Conservation (phyloP, 768 basidiomycete species). For the Hortiboletus flavorubellus region DNA sequence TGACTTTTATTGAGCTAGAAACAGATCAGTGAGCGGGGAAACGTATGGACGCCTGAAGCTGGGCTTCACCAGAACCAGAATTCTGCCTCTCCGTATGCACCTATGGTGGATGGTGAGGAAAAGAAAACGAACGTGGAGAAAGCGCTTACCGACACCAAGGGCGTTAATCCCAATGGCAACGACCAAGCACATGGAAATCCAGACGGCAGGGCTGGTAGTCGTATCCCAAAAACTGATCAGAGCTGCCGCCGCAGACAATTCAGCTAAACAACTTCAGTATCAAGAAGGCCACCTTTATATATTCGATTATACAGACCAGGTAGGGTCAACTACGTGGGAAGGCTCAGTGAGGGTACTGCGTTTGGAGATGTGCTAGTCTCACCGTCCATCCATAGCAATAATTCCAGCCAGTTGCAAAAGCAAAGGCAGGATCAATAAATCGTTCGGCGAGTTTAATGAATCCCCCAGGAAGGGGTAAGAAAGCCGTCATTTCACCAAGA, state of each 20-base stretch:
- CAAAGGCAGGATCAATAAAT: slow-evolving; percentile 3
- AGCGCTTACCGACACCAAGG: background rate
- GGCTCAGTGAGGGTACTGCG: background rate
- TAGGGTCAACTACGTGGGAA: background rate
- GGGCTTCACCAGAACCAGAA: slow-evolving; percentile 3
- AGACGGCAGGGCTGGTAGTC: background rate
- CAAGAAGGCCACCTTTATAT: background rate
- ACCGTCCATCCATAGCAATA: slow-evolving; percentile 4
- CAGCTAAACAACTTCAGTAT: background rate
- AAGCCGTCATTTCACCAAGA: slow-evolving; percentile 2
- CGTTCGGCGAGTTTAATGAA: slow-evolving; percentile 6
- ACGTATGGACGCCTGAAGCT: too few relatives aligned
- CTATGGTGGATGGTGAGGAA: background rate
- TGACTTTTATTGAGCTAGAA: slow-evolving; percentile 1
- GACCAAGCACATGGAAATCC: background rate
- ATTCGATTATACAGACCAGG: background rate
- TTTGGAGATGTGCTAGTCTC: background rate
- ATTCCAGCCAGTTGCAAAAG: slow-evolving; percentile 4
- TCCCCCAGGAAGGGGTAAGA: background rate
- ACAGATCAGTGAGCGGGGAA: background rate
- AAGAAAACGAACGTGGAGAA: background rate
- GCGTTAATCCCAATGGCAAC: slow-evolving; percentile 1
- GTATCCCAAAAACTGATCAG: background rate
- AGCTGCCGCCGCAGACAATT: background rate
- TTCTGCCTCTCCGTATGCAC: slow-evolving; percentile 6